Conservation (phyloP, 495 filamentous ascomycete species). For the Aspergillus sparsus region DNA sequence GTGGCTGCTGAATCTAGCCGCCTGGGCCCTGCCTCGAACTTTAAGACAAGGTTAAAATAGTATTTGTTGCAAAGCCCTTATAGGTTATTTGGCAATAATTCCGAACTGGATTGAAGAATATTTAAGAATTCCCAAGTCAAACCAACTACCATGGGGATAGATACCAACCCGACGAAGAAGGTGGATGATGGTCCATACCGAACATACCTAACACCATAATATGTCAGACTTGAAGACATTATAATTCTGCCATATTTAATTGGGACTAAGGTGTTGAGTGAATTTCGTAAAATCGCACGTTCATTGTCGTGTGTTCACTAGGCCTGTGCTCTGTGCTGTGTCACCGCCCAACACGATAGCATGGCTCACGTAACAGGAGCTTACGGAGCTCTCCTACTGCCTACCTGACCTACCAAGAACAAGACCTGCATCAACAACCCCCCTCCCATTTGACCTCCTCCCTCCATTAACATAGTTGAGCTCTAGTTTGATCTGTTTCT, state of each 20-base stretch:
- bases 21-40: conserved; percentile 1
- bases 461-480: background rate
- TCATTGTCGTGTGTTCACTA: too few relatives aligned
- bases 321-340: conserved; percentile 2
- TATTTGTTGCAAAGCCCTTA: background rate
- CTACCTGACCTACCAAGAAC: conserved; percentile 14
- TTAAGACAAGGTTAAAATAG: conserved; percentile 9
- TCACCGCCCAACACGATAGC: conserved; percentile 18
- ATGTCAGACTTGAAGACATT: too few relatives aligned
- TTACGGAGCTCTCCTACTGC: conserved; percentile 48
- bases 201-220: too few relatives aligned
- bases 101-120: background rate
- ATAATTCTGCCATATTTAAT: too few relatives aligned
- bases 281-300: too few relatives aligned
- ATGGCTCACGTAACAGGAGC: conserved; percentile 36
- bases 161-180: too few relatives aligned
- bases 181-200: too few relatives aligned
- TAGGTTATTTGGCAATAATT: background rate
- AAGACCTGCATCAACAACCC: background rate
- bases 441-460: background rate
- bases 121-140: background rate
- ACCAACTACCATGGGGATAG: background rate
- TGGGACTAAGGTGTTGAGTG: too few relatives aligned
- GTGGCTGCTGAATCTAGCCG: conserved; percentile 48
- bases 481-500: background rate